These are phyloP conservation scores for Tricholoma sp. DNA, from an alignment of 768 basidiomycete species.

Conservation along the genomic window DNA sequence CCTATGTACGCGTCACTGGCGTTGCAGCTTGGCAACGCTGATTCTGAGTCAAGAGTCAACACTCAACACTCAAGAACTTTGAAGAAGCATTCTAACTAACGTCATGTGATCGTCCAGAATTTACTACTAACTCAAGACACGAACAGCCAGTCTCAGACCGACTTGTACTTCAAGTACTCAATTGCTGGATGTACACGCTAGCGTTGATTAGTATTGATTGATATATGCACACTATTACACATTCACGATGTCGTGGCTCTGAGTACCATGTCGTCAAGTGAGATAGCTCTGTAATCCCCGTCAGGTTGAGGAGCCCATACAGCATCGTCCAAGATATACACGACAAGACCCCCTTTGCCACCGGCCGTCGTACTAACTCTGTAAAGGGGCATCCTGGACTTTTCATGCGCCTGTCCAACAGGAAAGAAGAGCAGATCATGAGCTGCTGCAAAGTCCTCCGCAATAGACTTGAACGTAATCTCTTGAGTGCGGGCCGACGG, in stretches of 20 bases:
- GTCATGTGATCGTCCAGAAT: no score
- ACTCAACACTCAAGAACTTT: no score
- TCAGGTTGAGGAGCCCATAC: conserved; percentile 71
- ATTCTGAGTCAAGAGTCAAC: no score
- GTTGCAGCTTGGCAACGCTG: no score
- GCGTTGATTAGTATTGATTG: no score
- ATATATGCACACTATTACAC: no score
- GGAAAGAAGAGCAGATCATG: conserved; percentile 90
- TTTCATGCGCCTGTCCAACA: conserved; percentile 77
- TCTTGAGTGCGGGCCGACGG: conserved; percentile 61
- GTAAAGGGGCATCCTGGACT: conserved; percentile 86
- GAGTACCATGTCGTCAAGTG: conserved; percentile 85
- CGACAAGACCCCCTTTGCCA: conserved; percentile 81
- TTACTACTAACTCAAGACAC: no score
- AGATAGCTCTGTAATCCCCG: conserved; percentile 68
- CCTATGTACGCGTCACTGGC: neutral
- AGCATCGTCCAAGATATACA: conserved; percentile 91
- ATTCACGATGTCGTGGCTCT: conserved; percentile 33
- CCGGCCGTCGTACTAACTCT: conserved; percentile 73
- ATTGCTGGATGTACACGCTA: no score
- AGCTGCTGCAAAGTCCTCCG: conserved; percentile 82
- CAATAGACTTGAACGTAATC: conserved; percentile 89
- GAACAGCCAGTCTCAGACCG: no score
- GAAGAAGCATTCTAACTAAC: no score
- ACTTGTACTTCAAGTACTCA: no score